Base-by-base conservation (phyloP, 352 stramenopile species). In the Lagenidium giganteum region DNA sequence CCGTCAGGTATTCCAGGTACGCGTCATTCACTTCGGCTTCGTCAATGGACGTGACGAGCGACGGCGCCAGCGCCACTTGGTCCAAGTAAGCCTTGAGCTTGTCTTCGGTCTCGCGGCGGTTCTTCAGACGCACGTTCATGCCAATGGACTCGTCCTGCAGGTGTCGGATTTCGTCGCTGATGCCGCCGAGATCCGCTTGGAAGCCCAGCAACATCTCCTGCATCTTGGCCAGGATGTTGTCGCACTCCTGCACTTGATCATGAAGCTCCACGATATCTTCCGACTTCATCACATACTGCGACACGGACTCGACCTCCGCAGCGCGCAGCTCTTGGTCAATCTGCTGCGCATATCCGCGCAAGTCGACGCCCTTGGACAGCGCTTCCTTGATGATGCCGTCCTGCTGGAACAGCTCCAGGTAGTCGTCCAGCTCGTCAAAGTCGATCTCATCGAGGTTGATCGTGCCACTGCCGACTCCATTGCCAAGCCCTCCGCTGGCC, bases 151-250 rank as follows among this genome's bases (percentile, higher is more conserved):
- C 93, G 52, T 97, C 86, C 81, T 99, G 96, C 9, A 99, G 62
- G 43, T 97, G 79, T 41, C 90, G 87, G 62, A 99, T 99, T 64
- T 99, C 96, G 39, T 97, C 90, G 54, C 85, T 98, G 52, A 99
- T 96, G 31, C 94, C 94, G 20, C 95, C 96, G 6, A 99, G 67
- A 68, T 99, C 95, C 3, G 95, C 94, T 71, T 99, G 95, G 67
- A 99, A 99, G 7, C 95, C 95, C 18, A 98, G 64, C 28, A 99
- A 63, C 88, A 99, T 97, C 73, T 98, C 95, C 60, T 99, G 95
- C 83, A 99, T 96, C 33, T 88, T 83, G 16, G 85, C 89, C 32
- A 99, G 77, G 47, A 98, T 93, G 55, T 92, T 87, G 70, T 99
- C 96, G 67, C 96, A 99, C 39, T 89, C 80, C 53, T 98, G 86